Base-by-base conservation (phyloP, 163 green algal genomes). In the Scenedesmus sp. region DNA sequence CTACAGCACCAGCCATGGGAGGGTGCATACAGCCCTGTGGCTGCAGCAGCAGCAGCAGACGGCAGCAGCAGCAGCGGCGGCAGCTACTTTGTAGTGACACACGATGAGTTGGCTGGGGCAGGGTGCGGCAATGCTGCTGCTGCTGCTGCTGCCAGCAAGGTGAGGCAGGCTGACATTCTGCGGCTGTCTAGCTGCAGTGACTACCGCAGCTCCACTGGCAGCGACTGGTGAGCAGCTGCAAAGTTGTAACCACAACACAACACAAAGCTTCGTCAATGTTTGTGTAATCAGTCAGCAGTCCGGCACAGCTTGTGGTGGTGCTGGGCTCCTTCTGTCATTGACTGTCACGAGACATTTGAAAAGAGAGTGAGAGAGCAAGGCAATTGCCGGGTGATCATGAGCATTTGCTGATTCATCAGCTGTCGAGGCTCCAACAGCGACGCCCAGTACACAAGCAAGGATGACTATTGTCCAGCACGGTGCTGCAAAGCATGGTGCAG, bases 1-100 rank as follows among this genome's bases (percentile, higher is more conserved):
- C 34, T 90, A 67, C 66, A 84, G 86, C 67, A 90, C 34, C 52
- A 73, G 67, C 86, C 86, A 1, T 90, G 86, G 86, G 86, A 90
- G 67, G 86, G 86, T 55, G 86, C 86, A 7, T 84, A 90, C 46
- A 90, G 86, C 67, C 86, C 70, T 54, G 56, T 85, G 13, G 87
- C 87, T 62, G 87, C 87, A 52, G 7, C 13, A 52, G 84, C 84
- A 64, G 84, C 60, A 57, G 23, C 46, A 26, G 46, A 18, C 34
- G 70, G 16, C 62, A 23, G 62, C 10, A 18, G 66, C 18, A 34
- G 66, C 70, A 79, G 70, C 70, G 46, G 23, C 70, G 15, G 70
- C 70, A 52, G 70, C 70, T 79, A 52, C 70, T 79, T 79, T 23
- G 46, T 20, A 52, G 70, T 52, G 23, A 79, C 23, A 46, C 34